Percentiles rank a stretch among this genome's conserved stretches.
Evolutionary conservation across 495 filamentous ascomycete genomes (phyloP).

Genomic region (Usnea hakonensis): DNA sequence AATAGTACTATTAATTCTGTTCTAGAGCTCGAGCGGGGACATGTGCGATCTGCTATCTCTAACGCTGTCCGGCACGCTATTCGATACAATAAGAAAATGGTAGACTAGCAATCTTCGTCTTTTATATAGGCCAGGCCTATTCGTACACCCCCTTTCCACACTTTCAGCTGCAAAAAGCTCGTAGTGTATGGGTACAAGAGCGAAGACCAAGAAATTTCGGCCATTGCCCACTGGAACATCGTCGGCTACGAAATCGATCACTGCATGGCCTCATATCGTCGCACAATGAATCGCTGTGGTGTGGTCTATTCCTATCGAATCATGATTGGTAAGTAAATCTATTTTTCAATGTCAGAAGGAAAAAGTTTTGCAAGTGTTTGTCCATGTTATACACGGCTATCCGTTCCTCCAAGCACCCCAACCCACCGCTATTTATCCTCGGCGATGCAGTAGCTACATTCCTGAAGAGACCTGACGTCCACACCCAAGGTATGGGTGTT

Average conservation of each 20-base stretch:
- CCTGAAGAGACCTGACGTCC: conserved; percentile 33
- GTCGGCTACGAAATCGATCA: conserved; percentile 26
- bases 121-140: too few species aligned
- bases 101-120: too few species aligned
- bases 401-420: conserved; percentile 19
- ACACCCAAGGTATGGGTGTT: conserved; percentile 30
- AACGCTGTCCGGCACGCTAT: conserved; percentile 9
- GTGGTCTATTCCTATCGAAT: conserved; percentile 34
- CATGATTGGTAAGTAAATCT: conserved; percentile 32
- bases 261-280: conserved; percentile 32
- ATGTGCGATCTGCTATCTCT: conserved; percentile 7
- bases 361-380: conserved; percentile 24
- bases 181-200: not conserved
- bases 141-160: too few species aligned
- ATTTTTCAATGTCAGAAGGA: conserved; percentile 24
- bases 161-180: conserved; percentile 3
- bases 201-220: not conserved
- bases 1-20: conserved; percentile 13
- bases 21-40: conserved; percentile 10
- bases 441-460: conserved; percentile 47
- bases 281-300: conserved; percentile 31
- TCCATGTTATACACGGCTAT: conserved; percentile 34
- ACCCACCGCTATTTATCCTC: conserved; percentile 38
- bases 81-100: not conserved
- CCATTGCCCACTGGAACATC: not conserved